Conservation (phyloP, 768 basidiomycete genomes). For the Rhizopogon roseolus region DNA sequence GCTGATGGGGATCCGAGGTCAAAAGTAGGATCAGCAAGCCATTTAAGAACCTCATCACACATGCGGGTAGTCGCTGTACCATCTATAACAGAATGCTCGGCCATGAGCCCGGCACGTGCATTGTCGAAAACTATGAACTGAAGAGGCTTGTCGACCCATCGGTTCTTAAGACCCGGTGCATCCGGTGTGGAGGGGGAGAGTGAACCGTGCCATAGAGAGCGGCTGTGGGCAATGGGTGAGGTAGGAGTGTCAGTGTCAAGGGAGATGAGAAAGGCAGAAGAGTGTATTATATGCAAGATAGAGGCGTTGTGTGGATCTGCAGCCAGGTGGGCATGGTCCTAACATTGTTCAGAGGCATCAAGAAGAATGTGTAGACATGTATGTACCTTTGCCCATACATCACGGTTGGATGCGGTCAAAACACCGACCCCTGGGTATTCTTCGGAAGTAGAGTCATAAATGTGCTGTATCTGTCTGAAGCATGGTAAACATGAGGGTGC, state of each 20-base stretch:
- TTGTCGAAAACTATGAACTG: slow-evolving; percentile 87
- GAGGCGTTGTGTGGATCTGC: slow-evolving; percentile 55
- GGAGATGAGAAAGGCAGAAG: slow-evolving; percentile 79
- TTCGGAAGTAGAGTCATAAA: slow-evolving; percentile 58
- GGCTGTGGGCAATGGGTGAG: slow-evolving; percentile 57
- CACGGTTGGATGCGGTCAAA: slow-evolving; percentile 74
- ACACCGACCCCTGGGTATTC: slow-evolving; percentile 74
- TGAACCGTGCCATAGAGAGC: slow-evolving; percentile 63
- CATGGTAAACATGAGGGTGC: slow-evolving; percentile 23
- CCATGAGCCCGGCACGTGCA: slow-evolving; percentile 78
- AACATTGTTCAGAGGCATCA: neutral
- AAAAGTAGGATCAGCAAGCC: slow-evolving; percentile 55
- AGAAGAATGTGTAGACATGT: neutral
- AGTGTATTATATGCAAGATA: slow-evolving; percentile 78
- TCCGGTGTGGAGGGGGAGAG: slow-evolving; percentile 8
- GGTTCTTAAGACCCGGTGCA: slow-evolving; percentile 57
- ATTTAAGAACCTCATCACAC: slow-evolving; percentile 63
- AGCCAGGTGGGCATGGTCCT: slow-evolving; percentile 65
- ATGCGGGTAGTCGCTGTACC: slow-evolving; percentile 77
- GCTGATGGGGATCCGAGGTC: slow-evolving; percentile 45
- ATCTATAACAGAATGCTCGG: slow-evolving; percentile 92
- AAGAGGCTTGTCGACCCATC: slow-evolving; percentile 88
- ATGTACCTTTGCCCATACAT: slow-evolving; percentile 82
- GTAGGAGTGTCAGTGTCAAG: slow-evolving; percentile 57
- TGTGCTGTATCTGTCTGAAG: slow-evolving; percentile 65